Evolutionary conservation across 2,329 filamentous ascomycete genomes (phyloP).

Genomic region (Ophiosphaerella narmari): DNA sequence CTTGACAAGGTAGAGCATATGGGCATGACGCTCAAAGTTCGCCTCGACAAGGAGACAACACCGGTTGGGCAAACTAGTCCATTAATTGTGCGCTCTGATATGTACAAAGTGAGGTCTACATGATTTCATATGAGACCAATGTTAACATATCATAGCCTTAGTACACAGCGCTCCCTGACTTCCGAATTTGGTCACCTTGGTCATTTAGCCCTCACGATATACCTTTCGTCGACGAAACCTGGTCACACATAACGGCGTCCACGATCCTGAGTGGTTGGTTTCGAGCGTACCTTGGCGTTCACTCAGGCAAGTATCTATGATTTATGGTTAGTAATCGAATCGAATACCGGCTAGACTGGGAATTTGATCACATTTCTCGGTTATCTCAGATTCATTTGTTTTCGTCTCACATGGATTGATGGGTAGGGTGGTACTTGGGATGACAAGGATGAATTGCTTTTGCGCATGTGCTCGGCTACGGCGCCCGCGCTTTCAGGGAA

Average conservation of each 20-base stretch:
- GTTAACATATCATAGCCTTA: slow-evolving; percentile 21
- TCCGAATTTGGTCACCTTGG: not conserved
- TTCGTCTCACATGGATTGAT: not conserved
- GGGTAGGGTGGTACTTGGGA: not conserved
- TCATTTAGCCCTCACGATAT: no score
- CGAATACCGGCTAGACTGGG: no score
- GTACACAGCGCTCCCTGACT: not conserved
- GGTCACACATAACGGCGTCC: no score
- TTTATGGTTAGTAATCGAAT: not conserved
- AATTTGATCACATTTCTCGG: not conserved
- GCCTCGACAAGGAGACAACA: slow-evolving; percentile 42
- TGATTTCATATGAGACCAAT: not conserved
- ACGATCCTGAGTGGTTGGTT: no score
- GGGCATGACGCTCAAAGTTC: slow-evolving; percentile 39
- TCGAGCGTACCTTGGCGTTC: no score
- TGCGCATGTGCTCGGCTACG: not conserved
- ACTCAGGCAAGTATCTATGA: not conserved
- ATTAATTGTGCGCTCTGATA: slow-evolving; percentile 13
- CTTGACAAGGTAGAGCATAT: slow-evolving; percentile 36
- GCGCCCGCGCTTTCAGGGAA: not conserved
- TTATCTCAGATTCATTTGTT: not conserved
- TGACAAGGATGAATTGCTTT: not conserved
- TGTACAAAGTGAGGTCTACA: slow-evolving; percentile 20
- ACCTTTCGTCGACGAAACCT: no score
- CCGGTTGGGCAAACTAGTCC: slow-evolving; percentile 36